Conservation (phyloP, 1,284 basidiomycete species). For the Ceratorhiza oryzae-sativae region DNA sequence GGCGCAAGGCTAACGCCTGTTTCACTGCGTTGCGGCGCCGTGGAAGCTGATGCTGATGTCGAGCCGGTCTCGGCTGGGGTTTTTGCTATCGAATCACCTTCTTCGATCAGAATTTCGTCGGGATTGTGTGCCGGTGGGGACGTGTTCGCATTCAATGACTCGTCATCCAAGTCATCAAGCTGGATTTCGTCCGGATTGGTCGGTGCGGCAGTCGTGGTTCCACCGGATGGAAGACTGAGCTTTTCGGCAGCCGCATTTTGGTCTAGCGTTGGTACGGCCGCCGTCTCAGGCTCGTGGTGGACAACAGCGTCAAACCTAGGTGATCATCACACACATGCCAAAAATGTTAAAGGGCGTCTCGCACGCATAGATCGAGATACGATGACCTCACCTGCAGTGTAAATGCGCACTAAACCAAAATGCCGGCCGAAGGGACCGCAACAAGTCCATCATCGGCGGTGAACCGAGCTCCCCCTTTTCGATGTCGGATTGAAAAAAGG, state of each 20-base stretch:
- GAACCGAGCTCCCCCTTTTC: slow-evolving; percentile 80
- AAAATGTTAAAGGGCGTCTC: not conserved
- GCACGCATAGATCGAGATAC: not conserved
- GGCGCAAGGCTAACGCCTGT: slow-evolving; percentile 56
- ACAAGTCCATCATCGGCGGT: slow-evolving; percentile 83
- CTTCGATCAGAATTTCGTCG: slow-evolving; percentile 69
- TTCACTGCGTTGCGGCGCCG: slow-evolving; percentile 55
- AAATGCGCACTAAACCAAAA: slow-evolving; percentile 98
- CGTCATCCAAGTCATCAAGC: slow-evolving; percentile 37
- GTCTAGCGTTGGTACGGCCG: slow-evolving; percentile 18
- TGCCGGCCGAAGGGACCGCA: slow-evolving; percentile 76
- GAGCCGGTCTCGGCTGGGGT: not conserved
- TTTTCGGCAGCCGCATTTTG: slow-evolving; percentile 10
- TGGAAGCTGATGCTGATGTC: slow-evolving; percentile 40
- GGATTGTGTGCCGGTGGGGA: slow-evolving; percentile 56
- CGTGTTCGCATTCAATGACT: not conserved
- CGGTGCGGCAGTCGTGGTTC: slow-evolving; percentile 6
- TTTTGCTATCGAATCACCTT: slow-evolving; percentile 49
- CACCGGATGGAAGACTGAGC: not conserved
- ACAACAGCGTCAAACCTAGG: slow-evolving; percentile 68
- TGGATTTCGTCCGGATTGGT: slow-evolving; percentile 37
- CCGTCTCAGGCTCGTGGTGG: slow-evolving; percentile 55
- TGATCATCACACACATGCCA: slow-evolving; percentile 46
- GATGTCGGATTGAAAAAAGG: slow-evolving; percentile 82
- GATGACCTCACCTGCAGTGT: slow-evolving; percentile 66